phyloP scores from a whole-genome alignment of 1,284 basidiomycete genomes.

The Cutaneotrichosporon cyanovorans region DNA sequence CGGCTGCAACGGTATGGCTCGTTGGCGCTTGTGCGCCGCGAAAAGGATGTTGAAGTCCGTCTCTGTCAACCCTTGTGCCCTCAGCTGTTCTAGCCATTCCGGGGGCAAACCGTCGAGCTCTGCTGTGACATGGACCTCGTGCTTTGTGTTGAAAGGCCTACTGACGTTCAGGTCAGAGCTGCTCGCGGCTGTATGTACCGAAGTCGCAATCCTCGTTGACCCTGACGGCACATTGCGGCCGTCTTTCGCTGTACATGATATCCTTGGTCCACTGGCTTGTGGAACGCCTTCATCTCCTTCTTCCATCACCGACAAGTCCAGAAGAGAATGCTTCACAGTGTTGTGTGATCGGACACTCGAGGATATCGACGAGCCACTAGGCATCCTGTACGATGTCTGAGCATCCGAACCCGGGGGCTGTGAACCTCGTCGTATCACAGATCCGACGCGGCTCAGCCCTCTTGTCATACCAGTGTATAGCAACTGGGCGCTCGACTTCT shows the following conservation, averaged over 20 bases:
- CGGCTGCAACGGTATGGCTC: not conserved
- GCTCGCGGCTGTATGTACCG: too few relatives aligned
- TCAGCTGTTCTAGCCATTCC: constrained; percentile 31
- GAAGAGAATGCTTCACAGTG: too few relatives aligned
- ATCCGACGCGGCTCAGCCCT: constrained; percentile 25
- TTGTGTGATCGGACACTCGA: too few relatives aligned
- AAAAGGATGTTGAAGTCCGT: constrained; percentile 33
- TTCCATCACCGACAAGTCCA: too few relatives aligned
- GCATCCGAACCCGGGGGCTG: too few relatives aligned
- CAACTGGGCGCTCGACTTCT: constrained; percentile 21
- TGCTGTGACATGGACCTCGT: constrained; percentile 39
- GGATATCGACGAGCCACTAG: too few relatives aligned
- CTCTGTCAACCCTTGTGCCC: constrained; percentile 34
- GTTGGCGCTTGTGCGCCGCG: constrained; percentile 20
- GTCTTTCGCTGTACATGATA: too few relatives aligned
- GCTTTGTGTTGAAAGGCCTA: constrained; percentile 41
- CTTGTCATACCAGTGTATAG: constrained; percentile 19
- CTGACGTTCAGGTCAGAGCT: constrained; percentile 24
- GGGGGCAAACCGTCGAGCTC: constrained; percentile 32
- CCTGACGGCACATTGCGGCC: too few relatives aligned
- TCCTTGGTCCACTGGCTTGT: too few relatives aligned
- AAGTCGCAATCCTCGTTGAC: too few relatives aligned
- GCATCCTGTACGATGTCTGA: too few relatives aligned
- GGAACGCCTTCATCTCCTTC: too few relatives aligned
- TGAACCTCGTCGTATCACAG: constrained; percentile 29